Conservation (phyloP, 202 grass and related monocot species). For the Zoysia matrella region DNA sequence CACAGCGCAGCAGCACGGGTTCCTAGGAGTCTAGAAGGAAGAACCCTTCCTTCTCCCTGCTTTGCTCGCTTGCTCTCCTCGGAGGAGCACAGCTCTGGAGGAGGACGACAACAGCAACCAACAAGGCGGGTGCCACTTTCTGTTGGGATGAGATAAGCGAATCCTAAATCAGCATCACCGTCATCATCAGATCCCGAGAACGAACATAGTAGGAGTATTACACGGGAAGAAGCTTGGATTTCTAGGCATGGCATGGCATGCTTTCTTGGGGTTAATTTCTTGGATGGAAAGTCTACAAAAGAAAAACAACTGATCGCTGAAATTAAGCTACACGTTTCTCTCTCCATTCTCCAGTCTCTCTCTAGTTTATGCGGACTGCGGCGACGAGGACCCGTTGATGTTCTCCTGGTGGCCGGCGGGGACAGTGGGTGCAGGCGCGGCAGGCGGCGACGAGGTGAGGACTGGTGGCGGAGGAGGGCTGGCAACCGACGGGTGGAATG, state of each 20-base stretch:
- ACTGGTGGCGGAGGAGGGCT: slow-evolving; percentile 23
- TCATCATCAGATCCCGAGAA: slow-evolving; percentile 56
- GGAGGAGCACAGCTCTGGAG: slow-evolving; percentile 26
- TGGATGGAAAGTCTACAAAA: background rate
- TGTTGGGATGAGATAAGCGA: slow-evolving; percentile 57
- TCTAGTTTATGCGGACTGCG: too few relatives aligned
- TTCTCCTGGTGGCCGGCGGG: slow-evolving; percentile 29
- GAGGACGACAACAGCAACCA: slow-evolving; percentile 45
- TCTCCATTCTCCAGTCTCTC: too few relatives aligned
- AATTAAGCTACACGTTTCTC: too few relatives aligned
- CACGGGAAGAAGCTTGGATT: slow-evolving; percentile 34
- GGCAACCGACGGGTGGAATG: slow-evolving; percentile 34
- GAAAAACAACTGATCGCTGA: too few relatives aligned
- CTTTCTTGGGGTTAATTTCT: slow-evolving; percentile 57
- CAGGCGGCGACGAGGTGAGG: background rate
- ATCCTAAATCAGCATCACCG: slow-evolving; percentile 50
- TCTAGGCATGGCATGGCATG: slow-evolving; percentile 37
- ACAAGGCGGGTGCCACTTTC: slow-evolving; percentile 8
- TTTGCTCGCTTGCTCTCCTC: background rate
- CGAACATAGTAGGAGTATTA: background rate
- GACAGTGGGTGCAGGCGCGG: background rate
- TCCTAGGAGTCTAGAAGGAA: slow-evolving; percentile 41
- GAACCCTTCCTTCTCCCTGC: background rate
- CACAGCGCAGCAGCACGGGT: slow-evolving; percentile 43
- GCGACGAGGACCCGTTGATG: slow-evolving; percentile 38